Percentiles rank a stretch among this genome's conserved stretches.
Evolutionary conservation across 192 early-diverging fungal genomes (phyloP).

Genomic region (Phlyctochytrium planicorne): DNA sequence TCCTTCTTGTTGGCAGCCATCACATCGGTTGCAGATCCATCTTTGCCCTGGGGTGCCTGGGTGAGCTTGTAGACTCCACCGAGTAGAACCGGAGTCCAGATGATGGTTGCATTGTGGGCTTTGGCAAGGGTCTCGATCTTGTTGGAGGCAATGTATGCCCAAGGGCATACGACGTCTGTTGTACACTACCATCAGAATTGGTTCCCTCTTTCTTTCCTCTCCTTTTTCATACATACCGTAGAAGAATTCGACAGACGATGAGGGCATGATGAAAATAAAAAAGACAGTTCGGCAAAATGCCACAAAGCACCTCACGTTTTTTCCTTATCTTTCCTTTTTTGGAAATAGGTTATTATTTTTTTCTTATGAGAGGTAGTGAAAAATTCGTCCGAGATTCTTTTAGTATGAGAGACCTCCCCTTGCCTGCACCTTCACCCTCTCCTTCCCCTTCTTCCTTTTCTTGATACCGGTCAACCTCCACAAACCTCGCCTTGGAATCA

Average conservation of each 20-base stretch:
- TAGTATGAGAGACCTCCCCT: too few species aligned
- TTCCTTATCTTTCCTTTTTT: too few species aligned
- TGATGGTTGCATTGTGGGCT: not conserved
- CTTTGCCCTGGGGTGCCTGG: conserved; percentile 19
- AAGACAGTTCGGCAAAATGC: too few species aligned
- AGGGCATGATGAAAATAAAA: too few species aligned
- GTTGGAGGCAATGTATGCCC: conserved; percentile 23
- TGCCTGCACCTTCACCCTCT: too few species aligned
- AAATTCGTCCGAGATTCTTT: too few species aligned
- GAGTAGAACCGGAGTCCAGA: conserved; percentile 22
- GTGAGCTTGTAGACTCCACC: conserved; percentile 33
- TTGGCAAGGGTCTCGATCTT: conserved; percentile 9
- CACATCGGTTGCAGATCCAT: conserved; percentile 25
- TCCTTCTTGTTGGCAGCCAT: not conserved
- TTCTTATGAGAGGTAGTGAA: too few species aligned
- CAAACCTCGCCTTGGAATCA: not conserved
- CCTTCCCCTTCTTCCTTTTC: too few species aligned
- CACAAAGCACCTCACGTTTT: too few species aligned
- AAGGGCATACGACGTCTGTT: conserved; percentile 34
- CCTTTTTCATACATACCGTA: too few species aligned
- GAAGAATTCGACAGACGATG: not conserved
- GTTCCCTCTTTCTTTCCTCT: too few species aligned
- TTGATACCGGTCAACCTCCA: conserved; percentile 5
- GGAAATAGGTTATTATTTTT: too few species aligned
- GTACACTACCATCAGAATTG: not conserved